Evolutionary conservation across 2,329 filamentous ascomycete genomes (phyloP), one percentile per base, ranked within the genome.

Genomic region (Hypoxylon sp.): DNA sequence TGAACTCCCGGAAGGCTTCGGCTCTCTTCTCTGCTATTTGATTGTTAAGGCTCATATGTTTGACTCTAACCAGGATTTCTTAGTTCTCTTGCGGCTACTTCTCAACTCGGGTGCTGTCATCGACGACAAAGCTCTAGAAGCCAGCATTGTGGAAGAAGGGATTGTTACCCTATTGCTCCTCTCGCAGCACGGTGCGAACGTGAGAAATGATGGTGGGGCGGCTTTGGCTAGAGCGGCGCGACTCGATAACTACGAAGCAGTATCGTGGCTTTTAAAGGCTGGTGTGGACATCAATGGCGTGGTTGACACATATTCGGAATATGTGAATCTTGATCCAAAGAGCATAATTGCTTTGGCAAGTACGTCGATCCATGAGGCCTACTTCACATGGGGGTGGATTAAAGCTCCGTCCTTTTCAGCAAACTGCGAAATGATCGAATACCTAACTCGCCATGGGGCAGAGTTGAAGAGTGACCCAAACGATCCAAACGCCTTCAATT

Each of bases 261-360:
- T 49, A 12, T 41, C 37, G 7, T 56, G 42, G 42, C 19, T 56
- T 2, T 21, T 56, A 4, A 26, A 29, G 12, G 20, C 23, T 21
- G 52, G 52, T 13, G 52, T 56, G 11, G 43, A 56, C 11, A 34
- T 52, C 11, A 56, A 56, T 15, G 31, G 25, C 8, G n/a, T 7
- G 5, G 8, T 51, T 3, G 6, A 36, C 6, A 15, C 30, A n/a
- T n/a, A n/a, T n/a, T n/a, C n/a, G 3, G 3, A 20, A 3, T 5
- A 25, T 9, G 21, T 25, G 9, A 25, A 9, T 25, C 30, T n/a
- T 11, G 25, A 21, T 16, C 4, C 23, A 8, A 21, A n/a, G 21
- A 53, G 43, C 17, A 13, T 48, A 9, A 16, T 53, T 21, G 32
- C 37, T 19, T 13, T 48, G 6, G 40, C 20, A 16, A 23, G 36